Percentiles rank a stretch among this genome's conserved stretches.
Evolutionary conservation across 352 stramenopile species (phyloP).

Genomic region (Pilasporangium apinafurcum): DNA sequence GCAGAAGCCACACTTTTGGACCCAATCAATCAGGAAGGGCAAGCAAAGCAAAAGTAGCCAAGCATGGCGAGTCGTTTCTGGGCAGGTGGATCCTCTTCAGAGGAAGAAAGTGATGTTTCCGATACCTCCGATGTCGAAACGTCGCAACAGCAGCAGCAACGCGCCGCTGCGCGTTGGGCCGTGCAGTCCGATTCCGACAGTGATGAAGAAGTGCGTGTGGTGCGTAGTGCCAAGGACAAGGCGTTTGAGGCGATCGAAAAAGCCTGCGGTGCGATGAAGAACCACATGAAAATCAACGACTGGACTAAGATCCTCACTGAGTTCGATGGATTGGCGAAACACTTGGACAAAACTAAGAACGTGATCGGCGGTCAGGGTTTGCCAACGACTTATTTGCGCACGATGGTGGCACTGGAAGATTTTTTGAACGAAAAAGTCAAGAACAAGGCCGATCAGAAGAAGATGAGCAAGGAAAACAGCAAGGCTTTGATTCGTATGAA

Average conservation of each 20-base stretch:
- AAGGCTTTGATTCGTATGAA: slow-evolving; percentile 97
- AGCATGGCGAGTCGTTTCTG: slow-evolving; percentile 82
- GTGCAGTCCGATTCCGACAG: slow-evolving; percentile 81
- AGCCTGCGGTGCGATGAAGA: slow-evolving; percentile 66
- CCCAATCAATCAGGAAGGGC: no score
- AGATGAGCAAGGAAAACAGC: slow-evolving; percentile 95
- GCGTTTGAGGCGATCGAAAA: slow-evolving; percentile 71
- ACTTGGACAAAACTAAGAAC: slow-evolving; percentile 87
- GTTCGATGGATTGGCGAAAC: slow-evolving; percentile 93
- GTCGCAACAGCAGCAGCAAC: slow-evolving; percentile 63
- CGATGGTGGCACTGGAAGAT: slow-evolving; percentile 93
- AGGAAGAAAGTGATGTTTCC: slow-evolving; percentile 72
- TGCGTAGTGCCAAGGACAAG: slow-evolving; percentile 94
- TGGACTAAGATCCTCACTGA: slow-evolving; percentile 93
- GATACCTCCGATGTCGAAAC: slow-evolving; percentile 73
- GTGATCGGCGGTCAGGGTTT: slow-evolving; percentile 79
- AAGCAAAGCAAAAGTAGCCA: slow-evolving; percentile 10
- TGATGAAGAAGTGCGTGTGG: slow-evolving; percentile 90
- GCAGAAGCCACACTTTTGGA: no score
- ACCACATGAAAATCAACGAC: slow-evolving; percentile 95
- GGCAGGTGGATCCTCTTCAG: slow-evolving; percentile 71
- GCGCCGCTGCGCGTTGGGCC: slow-evolving; percentile 69
- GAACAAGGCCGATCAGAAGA: slow-evolving; percentile 96
- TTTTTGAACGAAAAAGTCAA: slow-evolving; percentile 88
- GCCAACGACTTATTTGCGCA: slow-evolving; percentile 90